Evolutionary conservation across 176 grass and related monocot species (phyloP), one percentile per base, ranked within the genome.

Genomic region (Urochloa ruziziensis): DNA sequence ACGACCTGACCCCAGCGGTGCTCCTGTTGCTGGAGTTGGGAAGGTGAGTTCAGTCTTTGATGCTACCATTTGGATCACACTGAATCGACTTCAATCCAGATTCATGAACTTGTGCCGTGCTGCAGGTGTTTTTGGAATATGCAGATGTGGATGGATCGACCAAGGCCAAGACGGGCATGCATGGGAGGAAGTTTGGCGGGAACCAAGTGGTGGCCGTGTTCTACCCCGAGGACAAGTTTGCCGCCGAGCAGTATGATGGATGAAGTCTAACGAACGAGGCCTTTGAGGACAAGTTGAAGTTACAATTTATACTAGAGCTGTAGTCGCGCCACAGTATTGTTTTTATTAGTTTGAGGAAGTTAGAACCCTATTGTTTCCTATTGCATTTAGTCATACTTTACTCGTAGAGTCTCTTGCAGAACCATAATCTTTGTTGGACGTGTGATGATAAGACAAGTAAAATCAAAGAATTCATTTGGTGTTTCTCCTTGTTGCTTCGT

Each of bases 101-200:
- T 34, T 6, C 42, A 5, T 58, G 4, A 58, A 15, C 19, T 70
- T 70, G 13, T 19, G 27, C 19, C 29, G 14, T 3, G 2, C 71
- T 86, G 62, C 87, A 97, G 95, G 95, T 97, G 74, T 94, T 91
- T 93, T 84, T 97, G 92, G 95, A 97, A 88, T 97, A 84, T 91
- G 92, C 86, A 85, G 95, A 97, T 80, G 81, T 84, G 3, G 95
- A 97, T 15, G 92, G 92, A 43, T 86, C 95, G 1, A 78, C 88
- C 34, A 97, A 84, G 74, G 95, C 95, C 5, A 91, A 94, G 86
- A 85, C 78, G 4, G 92, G 88, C 40, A 86, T 97, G 82, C 86
- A 97, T 8, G 90, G 95, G 24, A 85, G 95, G 70, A 94, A 86
- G 77, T 97, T 97, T 58, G 95, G 90, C 1, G 90, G 84, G 35